These are phyloP conservation scores for Tuber calosporum DNA, from an alignment of 495 filamentous ascomycete species.

Conservation along the genomic window DNA sequence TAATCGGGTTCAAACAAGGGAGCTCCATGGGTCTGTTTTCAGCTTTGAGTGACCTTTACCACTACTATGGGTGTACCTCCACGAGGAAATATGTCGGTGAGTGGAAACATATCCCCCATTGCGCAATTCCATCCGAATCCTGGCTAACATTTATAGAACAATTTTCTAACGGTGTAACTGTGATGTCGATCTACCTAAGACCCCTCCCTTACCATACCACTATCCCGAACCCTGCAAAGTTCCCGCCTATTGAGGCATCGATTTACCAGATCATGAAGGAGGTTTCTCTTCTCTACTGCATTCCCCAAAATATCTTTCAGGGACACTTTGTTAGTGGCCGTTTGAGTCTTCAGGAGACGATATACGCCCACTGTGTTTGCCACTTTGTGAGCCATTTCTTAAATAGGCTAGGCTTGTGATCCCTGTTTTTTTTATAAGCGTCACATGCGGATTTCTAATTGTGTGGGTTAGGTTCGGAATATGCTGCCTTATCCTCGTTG, in stretches of 20 bases:
- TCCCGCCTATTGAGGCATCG: constrained; percentile 78
- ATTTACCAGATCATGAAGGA: constrained; percentile 99
- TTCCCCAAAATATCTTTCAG: constrained; percentile 94
- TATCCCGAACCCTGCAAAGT: constrained; percentile 46
- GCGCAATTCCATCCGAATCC: not conserved
- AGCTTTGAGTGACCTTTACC: constrained; percentile 89
- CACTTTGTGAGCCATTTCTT: constrained; percentile 96
- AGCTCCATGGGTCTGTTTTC: constrained; percentile 93
- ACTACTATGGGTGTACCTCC: constrained; percentile 95
- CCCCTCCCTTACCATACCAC: constrained; percentile 54
- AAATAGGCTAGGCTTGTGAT: constrained; percentile 63
- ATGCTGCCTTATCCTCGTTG: constrained; percentile 73
- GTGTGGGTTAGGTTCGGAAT: constrained; percentile 58
- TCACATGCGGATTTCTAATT: constrained; percentile 11
- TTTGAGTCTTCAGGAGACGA: constrained; percentile 90
- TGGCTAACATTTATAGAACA: constrained; percentile 54
- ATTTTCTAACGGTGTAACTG: constrained; percentile 95
- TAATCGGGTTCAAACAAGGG: constrained; percentile 86
- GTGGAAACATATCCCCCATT: not conserved
- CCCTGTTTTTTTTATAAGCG: not conserved
- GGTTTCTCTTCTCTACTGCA: constrained; percentile 90
- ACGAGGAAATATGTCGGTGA: constrained; percentile 79
- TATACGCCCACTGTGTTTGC: constrained; percentile 95
- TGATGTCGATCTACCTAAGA: constrained; percentile 87
- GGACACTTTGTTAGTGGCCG: constrained; percentile 76